Conservation (phyloP, 306 rosid genomes). For the Rosa chinensis region DNA sequence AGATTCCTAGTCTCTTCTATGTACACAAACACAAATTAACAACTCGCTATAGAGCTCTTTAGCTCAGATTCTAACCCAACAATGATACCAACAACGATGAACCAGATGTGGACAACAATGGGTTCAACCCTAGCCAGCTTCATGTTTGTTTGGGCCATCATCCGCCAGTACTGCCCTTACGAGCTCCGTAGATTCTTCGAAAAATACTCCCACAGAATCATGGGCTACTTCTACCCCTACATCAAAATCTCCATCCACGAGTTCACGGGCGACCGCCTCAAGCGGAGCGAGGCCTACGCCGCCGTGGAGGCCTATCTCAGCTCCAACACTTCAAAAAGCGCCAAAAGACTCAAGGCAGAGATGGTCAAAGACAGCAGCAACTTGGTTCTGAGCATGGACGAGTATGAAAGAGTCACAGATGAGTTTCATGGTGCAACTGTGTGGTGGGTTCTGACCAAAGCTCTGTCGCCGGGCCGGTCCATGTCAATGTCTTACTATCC, state of each 20-base stretch:
- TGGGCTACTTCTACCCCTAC: slow-evolving; percentile 63
- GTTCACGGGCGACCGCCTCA: slow-evolving; percentile 68
- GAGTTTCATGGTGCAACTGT: slow-evolving; percentile 50
- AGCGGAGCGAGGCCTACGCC: slow-evolving; percentile 70
- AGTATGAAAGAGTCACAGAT: slow-evolving; percentile 69
- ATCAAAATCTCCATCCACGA: slow-evolving; percentile 73
- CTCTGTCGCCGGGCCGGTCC: slow-evolving; percentile 45
- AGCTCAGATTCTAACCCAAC: neutral
- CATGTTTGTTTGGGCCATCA: slow-evolving; percentile 85
- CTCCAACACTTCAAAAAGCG: slow-evolving; percentile 69
- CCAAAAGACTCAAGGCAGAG: slow-evolving; percentile 85
- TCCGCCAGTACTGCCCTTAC: slow-evolving; percentile 81
- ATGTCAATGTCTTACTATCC: slow-evolving; percentile 56
- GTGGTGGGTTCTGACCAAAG: slow-evolving; percentile 66
- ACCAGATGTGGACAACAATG: slow-evolving; percentile 68
- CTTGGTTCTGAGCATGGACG: slow-evolving; percentile 78
- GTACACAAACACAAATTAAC: neutral
- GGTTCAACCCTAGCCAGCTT: slow-evolving; percentile 81
- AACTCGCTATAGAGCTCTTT: neutral
- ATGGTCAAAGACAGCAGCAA: slow-evolving; percentile 61
- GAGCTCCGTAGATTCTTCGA: slow-evolving; percentile 52
- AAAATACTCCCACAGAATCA: slow-evolving; percentile 43
- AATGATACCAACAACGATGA: slow-evolving; percentile 49
- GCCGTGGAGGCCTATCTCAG: slow-evolving; percentile 83
- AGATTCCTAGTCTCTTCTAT: neutral